phyloP scores from a whole-genome alignment of 176 grass and related monocot species.

The Alloteropsis semialata region DNA sequence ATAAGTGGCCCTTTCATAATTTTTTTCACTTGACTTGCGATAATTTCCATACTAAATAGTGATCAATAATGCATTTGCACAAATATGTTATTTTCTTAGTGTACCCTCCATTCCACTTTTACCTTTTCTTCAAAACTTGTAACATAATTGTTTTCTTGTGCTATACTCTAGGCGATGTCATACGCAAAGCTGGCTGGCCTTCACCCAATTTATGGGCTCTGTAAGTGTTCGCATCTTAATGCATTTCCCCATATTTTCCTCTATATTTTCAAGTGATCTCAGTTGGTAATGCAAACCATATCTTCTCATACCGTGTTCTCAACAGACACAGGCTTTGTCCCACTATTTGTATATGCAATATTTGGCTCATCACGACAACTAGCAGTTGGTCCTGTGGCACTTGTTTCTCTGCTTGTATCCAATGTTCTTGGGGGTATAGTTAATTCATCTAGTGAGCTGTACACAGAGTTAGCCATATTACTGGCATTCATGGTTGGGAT shows the following conservation, averaged over 20 bases:
- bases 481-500: slow-evolving; percentile 92
- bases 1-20: background rate
- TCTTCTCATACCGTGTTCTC: slow-evolving; percentile 36
- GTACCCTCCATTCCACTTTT: background rate
- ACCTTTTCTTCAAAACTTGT: background rate
- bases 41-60: background rate
- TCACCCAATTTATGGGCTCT: slow-evolving; percentile 97
- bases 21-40: background rate
- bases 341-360: slow-evolving; percentile 77
- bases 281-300: slow-evolving; percentile 18
- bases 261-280: slow-evolving; percentile 4
- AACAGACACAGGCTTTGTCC: slow-evolving; percentile 87
- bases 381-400: slow-evolving; percentile 86
- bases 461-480: slow-evolving; percentile 85
- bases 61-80: background rate
- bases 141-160: slow-evolving; percentile 8
- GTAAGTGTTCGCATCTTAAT: slow-evolving; percentile 46
- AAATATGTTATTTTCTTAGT: background rate
- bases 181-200: slow-evolving; percentile 92
- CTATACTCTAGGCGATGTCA: slow-evolving; percentile 72
- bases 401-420: slow-evolving; percentile 90
- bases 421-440: slow-evolving; percentile 87
- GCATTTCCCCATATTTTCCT: background rate
- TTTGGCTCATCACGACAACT: slow-evolving; percentile 91
- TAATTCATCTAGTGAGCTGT: slow-evolving; percentile 70